These are phyloP conservation scores for Aureobasidium sp. DNA, from an alignment of 2,329 filamentous ascomycete species.

Conservation along the genomic window DNA sequence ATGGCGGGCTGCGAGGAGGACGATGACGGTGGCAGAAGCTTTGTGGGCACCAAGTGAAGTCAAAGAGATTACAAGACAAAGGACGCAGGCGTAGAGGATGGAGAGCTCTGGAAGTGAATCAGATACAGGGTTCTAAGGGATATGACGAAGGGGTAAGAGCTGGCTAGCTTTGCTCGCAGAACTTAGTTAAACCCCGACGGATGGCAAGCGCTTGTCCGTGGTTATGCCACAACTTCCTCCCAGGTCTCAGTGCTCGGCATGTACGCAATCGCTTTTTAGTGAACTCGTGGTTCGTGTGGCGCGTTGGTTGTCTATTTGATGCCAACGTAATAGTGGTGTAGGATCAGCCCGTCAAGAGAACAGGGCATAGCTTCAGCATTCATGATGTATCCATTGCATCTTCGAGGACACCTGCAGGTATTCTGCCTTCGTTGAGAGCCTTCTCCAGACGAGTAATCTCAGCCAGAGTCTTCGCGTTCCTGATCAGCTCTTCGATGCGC, in stretches of 20 bases:
- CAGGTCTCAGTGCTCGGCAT: background rate
- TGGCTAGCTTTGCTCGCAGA: background rate
- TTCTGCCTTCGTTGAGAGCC: constrained; percentile 77
- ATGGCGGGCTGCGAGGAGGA: background rate
- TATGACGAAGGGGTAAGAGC: background rate
- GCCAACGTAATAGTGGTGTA: background rate
- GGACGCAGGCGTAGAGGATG: background rate
- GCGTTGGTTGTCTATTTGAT: background rate
- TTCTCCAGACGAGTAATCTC: constrained; percentile 89
- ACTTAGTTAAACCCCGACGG: background rate
- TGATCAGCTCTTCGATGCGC: constrained; percentile 77
- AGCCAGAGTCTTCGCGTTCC: constrained; percentile 77
- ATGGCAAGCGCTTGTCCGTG: background rate
- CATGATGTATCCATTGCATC: constrained; percentile 27
- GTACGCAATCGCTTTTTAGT: background rate
- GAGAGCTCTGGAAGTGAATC: background rate
- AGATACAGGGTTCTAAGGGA: background rate
- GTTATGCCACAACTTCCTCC: background rate
- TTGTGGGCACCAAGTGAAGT: background rate
- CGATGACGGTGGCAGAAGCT: background rate
- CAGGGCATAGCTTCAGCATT: constrained; percentile 3
- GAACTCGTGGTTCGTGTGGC: background rate
- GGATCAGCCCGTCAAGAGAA: background rate
- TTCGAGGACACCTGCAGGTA: constrained; percentile 46
- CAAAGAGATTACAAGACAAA: background rate